These are phyloP conservation scores for Aspergillus thermomutatus DNA, from an alignment of 2,329 filamentous ascomycete species.

Conservation along the genomic window DNA sequence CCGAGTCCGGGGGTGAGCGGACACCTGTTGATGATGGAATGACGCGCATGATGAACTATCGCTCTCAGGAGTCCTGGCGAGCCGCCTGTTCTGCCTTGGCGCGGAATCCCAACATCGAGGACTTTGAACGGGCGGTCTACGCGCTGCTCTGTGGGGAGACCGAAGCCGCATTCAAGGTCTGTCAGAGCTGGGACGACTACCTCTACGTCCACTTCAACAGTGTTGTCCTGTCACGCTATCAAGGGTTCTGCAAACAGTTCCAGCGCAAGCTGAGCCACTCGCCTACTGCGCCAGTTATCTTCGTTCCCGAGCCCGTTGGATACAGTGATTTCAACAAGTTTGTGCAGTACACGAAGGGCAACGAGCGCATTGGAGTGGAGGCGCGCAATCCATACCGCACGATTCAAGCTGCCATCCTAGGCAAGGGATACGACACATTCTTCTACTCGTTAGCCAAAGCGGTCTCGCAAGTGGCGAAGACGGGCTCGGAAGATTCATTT, in stretches of 20 bases:
- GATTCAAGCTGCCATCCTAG: slow-evolving; percentile 43
- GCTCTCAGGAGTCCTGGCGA: slow-evolving; percentile 37
- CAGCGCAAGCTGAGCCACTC: slow-evolving; percentile 50
- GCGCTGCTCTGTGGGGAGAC: slow-evolving; percentile 85
- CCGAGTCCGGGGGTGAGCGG: slow-evolving; percentile 22
- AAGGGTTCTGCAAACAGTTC: slow-evolving; percentile 57
- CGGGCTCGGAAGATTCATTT: slow-evolving; percentile 26
- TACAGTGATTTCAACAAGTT: slow-evolving; percentile 38
- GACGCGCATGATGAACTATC: slow-evolving; percentile 42
- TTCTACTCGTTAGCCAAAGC: slow-evolving; percentile 41
- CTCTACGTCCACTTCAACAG: slow-evolving; percentile 86
- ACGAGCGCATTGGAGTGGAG: slow-evolving; percentile 36
- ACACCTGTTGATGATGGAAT: slow-evolving; percentile 35
- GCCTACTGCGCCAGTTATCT: slow-evolving; percentile 50
- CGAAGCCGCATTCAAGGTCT: slow-evolving; percentile 70
- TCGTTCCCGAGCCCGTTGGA: slow-evolving; percentile 55
- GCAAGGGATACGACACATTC: slow-evolving; percentile 40
- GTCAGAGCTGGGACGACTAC: slow-evolving; percentile 78
- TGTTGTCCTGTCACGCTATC: slow-evolving; percentile 75
- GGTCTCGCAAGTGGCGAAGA: slow-evolving; percentile 33
- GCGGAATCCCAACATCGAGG: slow-evolving; percentile 62
- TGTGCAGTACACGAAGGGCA: slow-evolving; percentile 33
- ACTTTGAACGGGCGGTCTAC: slow-evolving; percentile 86
- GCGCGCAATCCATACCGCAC: slow-evolving; percentile 44
- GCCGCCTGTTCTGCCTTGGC: slow-evolving; percentile 46